Conservation (phyloP, 352 stramenopile genomes). For the Phytophthora vignae region DNA sequence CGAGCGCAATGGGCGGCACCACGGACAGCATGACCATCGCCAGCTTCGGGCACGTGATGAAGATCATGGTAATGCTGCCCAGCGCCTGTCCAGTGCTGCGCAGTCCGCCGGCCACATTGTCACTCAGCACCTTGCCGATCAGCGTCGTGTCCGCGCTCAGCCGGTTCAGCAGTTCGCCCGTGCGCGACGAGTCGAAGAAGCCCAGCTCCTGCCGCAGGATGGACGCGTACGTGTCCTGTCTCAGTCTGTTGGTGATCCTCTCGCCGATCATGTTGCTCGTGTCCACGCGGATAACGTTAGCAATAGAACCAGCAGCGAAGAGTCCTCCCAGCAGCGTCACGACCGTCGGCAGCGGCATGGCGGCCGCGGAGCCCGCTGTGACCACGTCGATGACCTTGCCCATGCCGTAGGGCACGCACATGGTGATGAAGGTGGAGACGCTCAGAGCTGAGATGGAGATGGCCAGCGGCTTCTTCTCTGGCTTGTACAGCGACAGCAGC, state of each 20-base stretch:
- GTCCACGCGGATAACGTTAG: conserved; percentile 78
- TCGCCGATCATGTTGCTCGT: conserved; percentile 90
- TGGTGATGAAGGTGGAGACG: conserved; percentile 77
- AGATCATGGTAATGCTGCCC: conserved; percentile 91
- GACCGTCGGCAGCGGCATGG: conserved; percentile 54
- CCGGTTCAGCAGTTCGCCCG: conserved; percentile 92
- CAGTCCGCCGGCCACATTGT: conserved; percentile 84
- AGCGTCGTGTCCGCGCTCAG: conserved; percentile 92
- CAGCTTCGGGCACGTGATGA: conserved; percentile 92
- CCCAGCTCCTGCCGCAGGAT: conserved; percentile 89
- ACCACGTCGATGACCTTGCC: conserved; percentile 85
- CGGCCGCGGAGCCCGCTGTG: conserved; percentile 48
- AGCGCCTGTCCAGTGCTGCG: conserved; percentile 83
- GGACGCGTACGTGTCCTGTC: conserved; percentile 82
- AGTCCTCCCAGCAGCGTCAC: conserved; percentile 68
- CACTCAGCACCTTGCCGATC: conserved; percentile 94
- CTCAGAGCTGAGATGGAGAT: conserved; percentile 72
- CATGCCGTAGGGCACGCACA: conserved; percentile 85
- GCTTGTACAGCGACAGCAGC: conserved; percentile 66
- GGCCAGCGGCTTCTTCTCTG: conserved; percentile 71
- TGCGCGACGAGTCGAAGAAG: conserved; percentile 92
- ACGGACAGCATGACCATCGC: conserved; percentile 91
- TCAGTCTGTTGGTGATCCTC: conserved; percentile 80
- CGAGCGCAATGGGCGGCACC: conserved; percentile 92
- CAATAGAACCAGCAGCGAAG: conserved; percentile 74